Base-by-base conservation (phyloP, 129 eudicot genomes). In the Chrysanthemum seticuspe region DNA sequence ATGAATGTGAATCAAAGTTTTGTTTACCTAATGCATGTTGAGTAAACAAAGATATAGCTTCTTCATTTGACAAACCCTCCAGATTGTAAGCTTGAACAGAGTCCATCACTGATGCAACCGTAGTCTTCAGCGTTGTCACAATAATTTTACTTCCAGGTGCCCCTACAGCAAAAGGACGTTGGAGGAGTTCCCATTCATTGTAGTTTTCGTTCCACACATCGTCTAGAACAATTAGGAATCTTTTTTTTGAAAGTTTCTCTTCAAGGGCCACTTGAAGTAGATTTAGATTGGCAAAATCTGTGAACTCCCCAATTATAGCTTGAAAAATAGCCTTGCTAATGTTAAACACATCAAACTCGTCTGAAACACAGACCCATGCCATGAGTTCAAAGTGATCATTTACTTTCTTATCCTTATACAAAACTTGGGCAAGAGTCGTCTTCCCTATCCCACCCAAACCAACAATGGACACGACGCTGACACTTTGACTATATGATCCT, bases 321-420 rank as follows among this genome's bases (percentile, higher is more conserved):
- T 71, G 16, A 14, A 36, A 55, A 25, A 18, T 71, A 71, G 64
- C 29, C 21, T 45, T 27, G 9, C 12, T 15, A 13, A 71, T 56
- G 6, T 27, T 29, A 10, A 18, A 12, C 0, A 56, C 9, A 1
- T 71, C 52, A 59, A 44, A 66, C 16, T 45, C 71, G 7, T 66
- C 71, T 0, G 40, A 66, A 3, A 66, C 56, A 66, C 71, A 66
- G 8, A 71, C 64, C 50, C 75, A 71, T 27, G 36, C 10, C 66
- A 71, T 56, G 53, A 71, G 29, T 55, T 57, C 50, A 71, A 31
- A 57, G 50, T 52, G 62, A 23, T 21, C 15, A 8, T 61, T 25
- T 2, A 61, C 15, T 25, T 61, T 61, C 45, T 61, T 12, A 5
- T 25, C 15, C 0, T 61, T 61, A 2, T 61, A 61, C 9, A 61